Evolutionary conservation across 495 filamentous ascomycete species (phyloP), one percentile per base, ranked within the genome.

Genomic region (Xylaria palmicola): DNA sequence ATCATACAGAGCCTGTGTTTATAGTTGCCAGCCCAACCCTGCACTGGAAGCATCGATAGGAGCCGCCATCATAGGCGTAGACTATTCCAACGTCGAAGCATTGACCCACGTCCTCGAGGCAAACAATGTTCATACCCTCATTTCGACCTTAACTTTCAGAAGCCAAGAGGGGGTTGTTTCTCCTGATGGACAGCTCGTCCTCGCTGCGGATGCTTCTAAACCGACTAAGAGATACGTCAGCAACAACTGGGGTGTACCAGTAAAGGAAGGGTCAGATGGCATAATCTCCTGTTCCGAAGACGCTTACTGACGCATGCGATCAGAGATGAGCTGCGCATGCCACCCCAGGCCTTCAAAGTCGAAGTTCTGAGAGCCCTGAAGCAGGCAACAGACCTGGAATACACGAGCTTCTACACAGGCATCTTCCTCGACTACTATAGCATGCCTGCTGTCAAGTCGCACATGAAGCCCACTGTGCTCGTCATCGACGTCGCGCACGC

Each of bases 401-500:
- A 70, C 45, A 86, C 83, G 29, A 66, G 71, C 5, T 72, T 85
- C 32, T 69, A 74, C 37, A 79, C 74, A 26, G 84, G 81, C 2
- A 79, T 76, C 65, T 84, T 85, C 62, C 77, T 84, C 69, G 81
- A 86, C 63, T 84, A 83, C 65, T 85, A 71, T 68, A 79, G 77
- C 30, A 75, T 81, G 70, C 81, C 80, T 19, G 53, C 71, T 30
- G 62, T 79, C 44, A 62, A 68, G 59, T 80, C 78, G 22, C 68
- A 83, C 61, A 29, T 80, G 52, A 58, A 62, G 6, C 79, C 75
- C 2, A 67, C 69, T 7, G 68, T 69, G 1, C 70, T 83, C 17
- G 76, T 81, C 15, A 62, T 84, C 15, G 77, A 85, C 62, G 75
- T 84, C 3, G 36, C 68, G 1, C 72, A 74, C 65, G 71, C 75